phyloP scores from a whole-genome alignment of 805 yeast species.

The Saturnispora saitoi region DNA sequence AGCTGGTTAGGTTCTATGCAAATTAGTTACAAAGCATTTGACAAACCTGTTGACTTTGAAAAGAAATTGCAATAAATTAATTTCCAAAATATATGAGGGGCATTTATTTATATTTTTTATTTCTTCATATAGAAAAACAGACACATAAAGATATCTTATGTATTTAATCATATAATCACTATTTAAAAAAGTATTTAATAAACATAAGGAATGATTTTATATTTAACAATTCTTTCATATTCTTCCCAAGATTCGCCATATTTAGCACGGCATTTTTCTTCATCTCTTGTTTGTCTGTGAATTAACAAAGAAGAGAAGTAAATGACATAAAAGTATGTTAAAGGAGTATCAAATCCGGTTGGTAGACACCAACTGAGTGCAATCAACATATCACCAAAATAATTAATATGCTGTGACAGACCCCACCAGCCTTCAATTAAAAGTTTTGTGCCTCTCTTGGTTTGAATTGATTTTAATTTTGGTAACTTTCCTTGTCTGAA shows the following conservation, averaged over 20 bases:
- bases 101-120: neutral
- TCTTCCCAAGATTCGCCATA: constrained; percentile 82
- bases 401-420: constrained; percentile 83
- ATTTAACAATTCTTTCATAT: constrained; percentile 76
- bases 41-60: constrained; percentile 49
- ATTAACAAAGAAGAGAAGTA: constrained; percentile 76
- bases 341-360: constrained; percentile 70
- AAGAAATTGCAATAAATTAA: constrained; percentile 34
- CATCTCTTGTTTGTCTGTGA: constrained; percentile 89
- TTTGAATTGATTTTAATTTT: constrained; percentile 60
- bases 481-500: constrained; percentile 72
- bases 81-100: neutral
- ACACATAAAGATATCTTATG: neutral
- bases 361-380: constrained; percentile 90
- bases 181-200: constrained; percentile 29
- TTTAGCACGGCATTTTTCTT: constrained; percentile 77
- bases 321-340: constrained; percentile 80
- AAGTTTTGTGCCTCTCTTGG: constrained; percentile 71
- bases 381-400: constrained; percentile 91
- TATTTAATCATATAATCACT: constrained; percentile 11
- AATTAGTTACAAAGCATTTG: constrained; percentile 77
- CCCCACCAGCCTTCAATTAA: constrained; percentile 97
- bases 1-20: constrained; percentile 64
- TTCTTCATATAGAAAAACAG: neutral
- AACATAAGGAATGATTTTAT: constrained; percentile 80